Conservation (phyloP, 2,329 filamentous ascomycete species). For the Diaporthe humulicola region DNA sequence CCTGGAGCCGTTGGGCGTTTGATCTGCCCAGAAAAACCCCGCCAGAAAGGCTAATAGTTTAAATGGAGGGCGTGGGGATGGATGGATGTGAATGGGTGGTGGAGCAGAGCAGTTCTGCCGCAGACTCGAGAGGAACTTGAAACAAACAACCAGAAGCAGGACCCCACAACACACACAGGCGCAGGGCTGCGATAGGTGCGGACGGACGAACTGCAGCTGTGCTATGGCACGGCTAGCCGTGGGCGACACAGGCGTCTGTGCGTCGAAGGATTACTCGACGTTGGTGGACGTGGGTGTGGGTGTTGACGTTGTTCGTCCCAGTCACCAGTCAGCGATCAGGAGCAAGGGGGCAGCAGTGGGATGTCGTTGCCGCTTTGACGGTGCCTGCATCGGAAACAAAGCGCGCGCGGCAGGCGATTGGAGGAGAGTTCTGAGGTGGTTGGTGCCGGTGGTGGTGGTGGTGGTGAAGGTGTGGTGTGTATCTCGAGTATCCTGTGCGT, state of each 20-base stretch:
- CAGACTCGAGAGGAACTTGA: conserved; percentile 26
- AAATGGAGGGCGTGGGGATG: conserved; percentile 24
- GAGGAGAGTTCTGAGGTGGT: neutral
- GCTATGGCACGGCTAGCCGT: neutral
- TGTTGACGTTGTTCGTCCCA: conserved; percentile 12
- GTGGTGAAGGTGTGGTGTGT: neutral
- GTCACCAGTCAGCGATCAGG: conserved; percentile 14
- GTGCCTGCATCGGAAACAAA: conserved; percentile 27
- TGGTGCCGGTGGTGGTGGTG: neutral
- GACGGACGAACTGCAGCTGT: conserved; percentile 22
- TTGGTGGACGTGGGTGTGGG: neutral
- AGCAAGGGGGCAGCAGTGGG: neutral
- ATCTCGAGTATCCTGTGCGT: neutral
- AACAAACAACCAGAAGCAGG: conserved; percentile 15
- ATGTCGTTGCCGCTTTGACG: conserved; percentile 17
- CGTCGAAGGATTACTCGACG: neutral
- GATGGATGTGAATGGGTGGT: neutral
- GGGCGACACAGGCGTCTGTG: conserved; percentile 14
- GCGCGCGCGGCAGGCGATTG: conserved; percentile 16
- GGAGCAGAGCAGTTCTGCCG: neutral
- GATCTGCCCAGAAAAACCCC: conserved; percentile 21
- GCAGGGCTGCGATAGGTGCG: conserved; percentile 31
- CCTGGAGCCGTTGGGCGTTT: conserved; percentile 27
- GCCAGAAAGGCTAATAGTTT: conserved; percentile 32
- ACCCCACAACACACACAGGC: conserved; percentile 10